Conservation (phyloP, 441 rosid species). For the Metrosideros polymorpha region DNA sequence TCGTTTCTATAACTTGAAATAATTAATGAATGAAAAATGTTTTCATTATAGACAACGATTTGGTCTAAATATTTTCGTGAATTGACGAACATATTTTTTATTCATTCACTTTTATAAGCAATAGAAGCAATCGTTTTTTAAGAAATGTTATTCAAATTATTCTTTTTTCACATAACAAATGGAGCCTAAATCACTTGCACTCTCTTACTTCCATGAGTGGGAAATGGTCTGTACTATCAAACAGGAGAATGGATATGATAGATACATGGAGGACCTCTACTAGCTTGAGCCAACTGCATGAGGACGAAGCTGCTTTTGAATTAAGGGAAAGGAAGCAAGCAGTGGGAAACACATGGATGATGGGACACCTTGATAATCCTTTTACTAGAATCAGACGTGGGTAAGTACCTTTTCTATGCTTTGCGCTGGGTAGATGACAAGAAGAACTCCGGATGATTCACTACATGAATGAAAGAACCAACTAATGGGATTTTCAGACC, state of each 20-base stretch:
- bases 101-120: no score
- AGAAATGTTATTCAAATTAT: no score
- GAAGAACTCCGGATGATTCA: neutral
- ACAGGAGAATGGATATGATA: neutral
- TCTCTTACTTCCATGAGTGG: neutral
- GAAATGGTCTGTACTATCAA: neutral
- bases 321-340: neutral
- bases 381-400: neutral
- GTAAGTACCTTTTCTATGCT: neutral
- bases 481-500: neutral
- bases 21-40: no score
- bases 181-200: neutral
- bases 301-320: neutral
- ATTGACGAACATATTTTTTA: no score
- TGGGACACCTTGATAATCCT: neutral
- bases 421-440: neutral
- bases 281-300: neutral
- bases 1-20: no score
- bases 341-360: neutral
- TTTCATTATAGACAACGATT: no score
- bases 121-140: no score
- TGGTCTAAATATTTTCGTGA: no score
- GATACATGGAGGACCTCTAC: neutral
- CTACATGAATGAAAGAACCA: neutral
- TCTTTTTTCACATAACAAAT: neutral